Percentiles rank a stretch among this genome's conserved stretches.
Conservation (phyloP, 164 flowering plant genomes). For the Pachysandra terminalis region DNA sequence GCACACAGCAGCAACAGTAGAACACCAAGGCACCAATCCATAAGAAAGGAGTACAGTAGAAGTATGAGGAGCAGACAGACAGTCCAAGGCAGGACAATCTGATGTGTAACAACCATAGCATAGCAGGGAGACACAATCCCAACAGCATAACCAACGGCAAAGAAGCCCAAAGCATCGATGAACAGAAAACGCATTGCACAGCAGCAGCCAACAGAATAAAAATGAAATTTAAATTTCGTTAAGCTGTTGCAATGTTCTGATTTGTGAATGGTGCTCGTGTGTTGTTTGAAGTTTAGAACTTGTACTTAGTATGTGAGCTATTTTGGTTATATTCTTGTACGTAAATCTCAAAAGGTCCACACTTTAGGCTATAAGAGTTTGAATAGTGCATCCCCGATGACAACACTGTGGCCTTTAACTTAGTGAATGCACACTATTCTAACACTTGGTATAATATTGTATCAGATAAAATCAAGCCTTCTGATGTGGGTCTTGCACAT, state of each 20-base stretch:
- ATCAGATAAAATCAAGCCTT: constrained; percentile 82
- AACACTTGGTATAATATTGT: constrained; percentile 12
- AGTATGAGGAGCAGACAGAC: too few species aligned
- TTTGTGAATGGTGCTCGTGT: not conserved
- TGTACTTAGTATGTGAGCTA: not conserved
- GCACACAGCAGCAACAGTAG: too few species aligned
- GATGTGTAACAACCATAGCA: too few species aligned
- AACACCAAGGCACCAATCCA: too few species aligned
- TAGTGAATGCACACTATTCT: not conserved
- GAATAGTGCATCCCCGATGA: not conserved
- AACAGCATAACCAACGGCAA: too few species aligned
- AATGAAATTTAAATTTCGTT: too few species aligned
- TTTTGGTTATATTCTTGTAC: not conserved
- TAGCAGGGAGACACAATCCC: too few species aligned
- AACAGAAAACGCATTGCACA: too few species aligned
- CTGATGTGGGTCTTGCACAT: constrained; percentile 92
- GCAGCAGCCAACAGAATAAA: too few species aligned
- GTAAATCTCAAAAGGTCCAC: not conserved
- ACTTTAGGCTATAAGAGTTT: not conserved
- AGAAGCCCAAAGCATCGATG: too few species aligned
- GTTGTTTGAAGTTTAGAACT: not conserved
- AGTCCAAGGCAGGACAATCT: too few species aligned
- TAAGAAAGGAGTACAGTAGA: too few species aligned
- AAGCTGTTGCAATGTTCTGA: not conserved
- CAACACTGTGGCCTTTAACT: not conserved